Conservation (phyloP, 208 protist genomes). For the Trypanosoma caninum region DNA sequence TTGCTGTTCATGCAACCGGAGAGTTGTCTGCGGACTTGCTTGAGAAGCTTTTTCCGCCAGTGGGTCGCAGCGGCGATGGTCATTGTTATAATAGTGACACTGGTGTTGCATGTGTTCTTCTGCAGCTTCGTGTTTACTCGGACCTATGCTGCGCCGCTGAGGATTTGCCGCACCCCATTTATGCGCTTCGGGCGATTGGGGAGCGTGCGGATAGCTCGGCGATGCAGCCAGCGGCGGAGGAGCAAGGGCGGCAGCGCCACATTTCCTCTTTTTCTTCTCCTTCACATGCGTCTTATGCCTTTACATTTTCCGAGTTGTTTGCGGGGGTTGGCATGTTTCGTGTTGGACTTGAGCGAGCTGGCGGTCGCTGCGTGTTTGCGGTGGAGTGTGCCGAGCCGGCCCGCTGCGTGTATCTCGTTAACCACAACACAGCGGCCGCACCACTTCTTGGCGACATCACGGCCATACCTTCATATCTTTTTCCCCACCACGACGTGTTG, state of each 20-base stretch:
- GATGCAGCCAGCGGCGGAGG: neutral
- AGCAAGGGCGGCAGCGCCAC: neutral
- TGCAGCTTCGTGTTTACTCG: constrained; percentile 44
- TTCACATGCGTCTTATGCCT: constrained; percentile 1
- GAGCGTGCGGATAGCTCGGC: neutral
- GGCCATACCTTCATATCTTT: constrained; percentile 41
- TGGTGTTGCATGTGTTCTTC: constrained; percentile 20
- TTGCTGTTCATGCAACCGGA: constrained; percentile 5
- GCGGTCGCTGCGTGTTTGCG: constrained; percentile 56
- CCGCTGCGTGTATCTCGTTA: constrained; percentile 47
- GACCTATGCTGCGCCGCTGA: constrained; percentile 32
- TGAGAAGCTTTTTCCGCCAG: neutral
- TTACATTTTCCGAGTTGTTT: constrained; percentile 87
- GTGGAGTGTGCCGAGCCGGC: constrained; percentile 52
- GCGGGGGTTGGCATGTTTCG: constrained; percentile 88
- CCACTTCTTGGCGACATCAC: constrained; percentile 66
- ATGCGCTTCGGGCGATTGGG: constrained; percentile 18
- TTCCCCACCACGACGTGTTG: constrained; percentile 74
- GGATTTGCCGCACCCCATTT: constrained; percentile 31
- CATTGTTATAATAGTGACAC: neutral
- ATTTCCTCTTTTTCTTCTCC: too few relatives aligned
- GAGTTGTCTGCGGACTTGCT: neutral
- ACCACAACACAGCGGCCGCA: constrained; percentile 30
- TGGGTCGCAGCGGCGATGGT: neutral
- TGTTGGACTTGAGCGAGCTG: constrained; percentile 51